Evolutionary conservation across 495 filamentous ascomycete species (phyloP), one percentile per base, ranked within the genome.

Genomic region (Penicillium paradoxum): DNA sequence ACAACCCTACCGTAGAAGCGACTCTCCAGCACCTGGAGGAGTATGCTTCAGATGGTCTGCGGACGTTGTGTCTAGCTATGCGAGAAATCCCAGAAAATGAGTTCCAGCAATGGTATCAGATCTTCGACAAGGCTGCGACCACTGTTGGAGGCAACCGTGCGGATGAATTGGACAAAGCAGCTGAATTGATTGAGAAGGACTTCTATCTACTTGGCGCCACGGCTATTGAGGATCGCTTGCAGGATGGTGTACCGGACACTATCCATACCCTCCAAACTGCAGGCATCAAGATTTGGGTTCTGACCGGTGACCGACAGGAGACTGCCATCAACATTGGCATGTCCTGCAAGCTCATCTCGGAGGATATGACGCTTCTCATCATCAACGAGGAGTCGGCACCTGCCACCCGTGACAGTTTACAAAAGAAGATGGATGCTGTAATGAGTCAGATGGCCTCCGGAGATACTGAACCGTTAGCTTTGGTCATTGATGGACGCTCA

Each of bases 281-380:
- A 18, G 93, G 93, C 25, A 97, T 99, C 70, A 99, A 99, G 73
- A 84, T 99, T 40, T 99, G 95, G 93, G 95, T 99, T 18, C 72
- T 99, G 67, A 99, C 95, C 34, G 95, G 95, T 62, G 95, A 99
- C 75, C 80, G 95, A 62, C 95, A 99, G 67, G 95, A 99, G 67
- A 99, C 95, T 42, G 95, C 95, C 44, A 99, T 99, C 75, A 99
- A 99, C 64, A 99, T 99, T 61, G 95, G 95, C 51, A 99, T 99
- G 95, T 96, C 90, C 62, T 99, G 95, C 72, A 97, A 97, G 74
- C 79, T 99, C 21, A 90, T 99, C 40, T 96, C 90, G 42, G 95
- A 99, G 68, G 95, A 99, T 56, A 99, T 99, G 95, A 95, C 91
- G 51, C 77, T 99, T 11, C 75, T 99, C 46, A 95, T 99, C 64